Evolutionary conservation across 2,329 filamentous ascomycete genomes (phyloP).

Genomic region (Ophiostoma montium): DNA sequence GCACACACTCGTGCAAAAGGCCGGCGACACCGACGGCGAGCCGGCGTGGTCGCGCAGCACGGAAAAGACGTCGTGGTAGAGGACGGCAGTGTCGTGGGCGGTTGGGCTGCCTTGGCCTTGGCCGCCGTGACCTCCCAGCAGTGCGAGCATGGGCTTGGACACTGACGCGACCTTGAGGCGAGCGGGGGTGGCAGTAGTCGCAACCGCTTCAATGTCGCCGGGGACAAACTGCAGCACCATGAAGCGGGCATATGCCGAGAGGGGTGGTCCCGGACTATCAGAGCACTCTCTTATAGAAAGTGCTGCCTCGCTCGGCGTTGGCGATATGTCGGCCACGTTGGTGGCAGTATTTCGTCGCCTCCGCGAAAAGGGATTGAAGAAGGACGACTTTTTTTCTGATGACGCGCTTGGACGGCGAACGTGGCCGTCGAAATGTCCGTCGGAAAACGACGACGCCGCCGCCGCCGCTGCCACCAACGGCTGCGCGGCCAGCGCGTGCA

Average conservation of each 20-base stretch:
- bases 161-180: slow-evolving; percentile 31
- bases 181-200: slow-evolving; percentile 6
- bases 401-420: too few species aligned
- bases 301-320: background rate
- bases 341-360: background rate
- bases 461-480: slow-evolving; percentile 17
- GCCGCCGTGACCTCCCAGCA: slow-evolving; percentile 34
- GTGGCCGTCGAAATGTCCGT: too few species aligned
- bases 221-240: slow-evolving; percentile 18
- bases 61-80: slow-evolving; percentile 38
- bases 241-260: slow-evolving; percentile 17
- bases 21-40: slow-evolving; percentile 28
- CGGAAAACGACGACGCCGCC: background rate
- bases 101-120: too few species aligned
- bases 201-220: too few species aligned
- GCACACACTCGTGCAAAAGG: slow-evolving; percentile 30
- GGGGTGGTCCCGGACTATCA: too few species aligned
- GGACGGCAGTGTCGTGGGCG: slow-evolving; percentile 22
- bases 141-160: slow-evolving; percentile 24
- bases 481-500: slow-evolving; percentile 32
- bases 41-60: slow-evolving; percentile 34
- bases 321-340: background rate
- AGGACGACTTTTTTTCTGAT: slow-evolving; percentile 6
- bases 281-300: too few species aligned
- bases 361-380: slow-evolving; percentile 12